These are phyloP conservation scores for Ophiosphaerella narmari DNA, from an alignment of 2,329 filamentous ascomycete genomes.

Conservation along the genomic window DNA sequence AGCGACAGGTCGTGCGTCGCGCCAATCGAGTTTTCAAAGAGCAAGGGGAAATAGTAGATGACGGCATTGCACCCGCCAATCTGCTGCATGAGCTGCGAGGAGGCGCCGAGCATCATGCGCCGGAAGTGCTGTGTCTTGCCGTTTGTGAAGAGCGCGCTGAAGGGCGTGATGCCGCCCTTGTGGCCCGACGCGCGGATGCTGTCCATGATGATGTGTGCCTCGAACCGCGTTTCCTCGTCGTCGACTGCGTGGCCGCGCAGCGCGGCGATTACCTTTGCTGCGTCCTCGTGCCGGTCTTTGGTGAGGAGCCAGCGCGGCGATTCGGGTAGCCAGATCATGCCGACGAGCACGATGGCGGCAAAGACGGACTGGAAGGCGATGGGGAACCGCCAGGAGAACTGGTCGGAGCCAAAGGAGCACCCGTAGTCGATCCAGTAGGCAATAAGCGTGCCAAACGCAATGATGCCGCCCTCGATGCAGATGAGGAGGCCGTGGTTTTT, in stretches of 20 bases:
- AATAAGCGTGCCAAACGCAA: constrained; percentile 57
- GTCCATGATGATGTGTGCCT: constrained; percentile 72
- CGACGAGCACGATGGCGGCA: constrained; percentile 56
- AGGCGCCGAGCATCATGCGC: constrained; percentile 64
- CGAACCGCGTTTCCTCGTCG: constrained; percentile 60
- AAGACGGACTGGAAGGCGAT: constrained; percentile 60
- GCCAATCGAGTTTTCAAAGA: constrained; percentile 58
- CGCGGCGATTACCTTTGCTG: constrained; percentile 58
- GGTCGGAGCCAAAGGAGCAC: constrained; percentile 35
- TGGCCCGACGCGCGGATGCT: constrained; percentile 49
- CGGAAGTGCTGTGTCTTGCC: constrained; percentile 70
- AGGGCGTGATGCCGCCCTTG: constrained; percentile 47
- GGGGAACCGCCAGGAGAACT: constrained; percentile 56
- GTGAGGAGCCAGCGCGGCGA: constrained; percentile 68
- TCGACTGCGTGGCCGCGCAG: constrained; percentile 55
- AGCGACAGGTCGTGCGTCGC: constrained; percentile 48
- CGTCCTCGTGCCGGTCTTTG: constrained; percentile 67
- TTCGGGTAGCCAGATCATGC: constrained; percentile 67
- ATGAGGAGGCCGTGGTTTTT: constrained; percentile 65
- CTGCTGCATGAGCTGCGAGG: constrained; percentile 46
- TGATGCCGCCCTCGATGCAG: constrained; percentile 61
- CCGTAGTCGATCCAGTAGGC: constrained; percentile 55
- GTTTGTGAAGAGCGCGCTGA: constrained; percentile 62
- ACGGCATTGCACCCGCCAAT: constrained; percentile 46
- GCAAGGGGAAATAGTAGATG: constrained; percentile 51